Evolutionary conservation across 495 filamentous ascomycete genomes (phyloP), one percentile per base, ranked within the genome.

Genomic region (Trichoderma erinaceum): DNA sequence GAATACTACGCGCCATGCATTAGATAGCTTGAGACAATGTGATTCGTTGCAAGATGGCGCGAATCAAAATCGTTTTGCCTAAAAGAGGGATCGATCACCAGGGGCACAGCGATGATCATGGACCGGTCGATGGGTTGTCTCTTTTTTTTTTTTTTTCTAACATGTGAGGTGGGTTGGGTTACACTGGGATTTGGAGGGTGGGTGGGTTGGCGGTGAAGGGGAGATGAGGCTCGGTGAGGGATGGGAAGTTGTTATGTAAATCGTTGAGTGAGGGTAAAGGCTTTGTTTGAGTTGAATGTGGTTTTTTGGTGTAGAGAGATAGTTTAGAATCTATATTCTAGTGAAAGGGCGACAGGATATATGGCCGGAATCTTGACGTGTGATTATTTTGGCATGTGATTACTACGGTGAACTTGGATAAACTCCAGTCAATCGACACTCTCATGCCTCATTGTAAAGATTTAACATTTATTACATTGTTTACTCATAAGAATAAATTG

Each of bases 41-140:
- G 23, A 61, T 61, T 27, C 56, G 56, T 12, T 27, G 0, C 4
- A 38, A 38, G 56, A 3, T 23, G 23, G 7, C 56, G 56, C 56
- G 56, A 61, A 61, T 61, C 23, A 61, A 21, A 32, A 29, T 29
- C 7, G 23, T 11, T 3, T 52, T n/a, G 18, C 7, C 18, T 10
- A 10, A 21, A 23, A 10, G 18, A 10, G 18, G 25, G 23, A 38
- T 38, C 35, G 56, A 61, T 61, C 56, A 61, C 25, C 56, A 61
- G 56, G 56, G 56, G 56, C 56, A 21, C 56, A 61, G 56, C 23
- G 56, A 61, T 61, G 56, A 61, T 61, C 27, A 4, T 46, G 43
- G 43, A 46, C 0, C 18, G 44, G 44, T 48, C 44, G 12, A 13
- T 3, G 43, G 16, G 3, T 3, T 48, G 12, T 48, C 15, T 16